Evolutionary conservation across 2,329 filamentous ascomycete species (phyloP), one percentile per base, ranked within the genome.

Genomic region (Rhinocladiella similis): DNA sequence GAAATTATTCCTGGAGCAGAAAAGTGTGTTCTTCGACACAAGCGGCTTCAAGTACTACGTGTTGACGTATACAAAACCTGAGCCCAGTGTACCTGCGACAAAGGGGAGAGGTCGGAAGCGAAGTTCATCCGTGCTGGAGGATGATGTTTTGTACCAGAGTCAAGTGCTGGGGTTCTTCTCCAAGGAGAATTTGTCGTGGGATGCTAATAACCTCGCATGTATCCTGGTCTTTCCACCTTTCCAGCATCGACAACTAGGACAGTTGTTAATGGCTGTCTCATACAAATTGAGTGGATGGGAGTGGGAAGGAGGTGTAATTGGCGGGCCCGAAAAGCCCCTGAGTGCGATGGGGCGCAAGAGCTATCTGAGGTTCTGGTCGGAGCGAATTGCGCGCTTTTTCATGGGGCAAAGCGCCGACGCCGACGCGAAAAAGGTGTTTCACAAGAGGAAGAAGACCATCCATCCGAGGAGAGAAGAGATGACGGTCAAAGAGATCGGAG

Each of bases 141-240:
- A 77, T 67, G 64, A 68, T 56, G 68, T 73, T 65, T 50, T 59
- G 7, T 42, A 58, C 25, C 54, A 56, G 7, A 59, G 63, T 3
- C 84, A 87, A 68, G 86, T 97, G 27, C 84, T 93, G 1, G 94
- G 94, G n/a, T 97, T 97, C 80, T 99, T 97, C 77, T 95, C 90
- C 62, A 97, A 99, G 71, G 94, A 99, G 73, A 97, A 97, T 72
- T 89, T 97, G 80, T 96, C 91, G 3, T 99, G 94, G 93, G 94
- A 99, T 68, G 92, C 93, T 68, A 97, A 99, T 73, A 99, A 97
- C 64, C 81, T 99, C 4, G 94, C 94, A 1, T 99, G 94, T 70
- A 99, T 99, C 65, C 80, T 97, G 5, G 83, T 97, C 14, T 97
- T 97, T 68, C 94, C 94, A 1, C 94, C 94, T 0, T 97, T 93